Percentiles rank a stretch among this genome's conserved stretches.
These are phyloP conservation scores for Forsythia viridissima DNA, from an alignment of 257 asterid genomes.

Conservation along the genomic window DNA sequence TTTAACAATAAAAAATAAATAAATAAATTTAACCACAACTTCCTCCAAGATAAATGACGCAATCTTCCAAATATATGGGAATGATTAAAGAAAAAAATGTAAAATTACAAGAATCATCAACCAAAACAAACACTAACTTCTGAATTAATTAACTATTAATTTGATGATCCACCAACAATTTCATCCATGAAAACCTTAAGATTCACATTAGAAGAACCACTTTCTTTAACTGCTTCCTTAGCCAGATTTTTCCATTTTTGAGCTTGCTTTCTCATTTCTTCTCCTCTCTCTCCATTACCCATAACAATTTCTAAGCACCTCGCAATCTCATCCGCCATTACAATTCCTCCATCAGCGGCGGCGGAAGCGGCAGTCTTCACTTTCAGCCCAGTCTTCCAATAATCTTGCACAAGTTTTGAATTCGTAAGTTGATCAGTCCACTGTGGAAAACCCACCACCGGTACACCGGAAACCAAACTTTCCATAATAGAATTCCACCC, in stretches of 20 bases:
- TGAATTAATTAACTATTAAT: no score
- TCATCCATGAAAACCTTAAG: no score
- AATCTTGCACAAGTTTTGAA: constrained; percentile 49
- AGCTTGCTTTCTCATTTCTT: constrained; percentile 32
- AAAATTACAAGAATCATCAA: no score
- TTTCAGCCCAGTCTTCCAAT: constrained; percentile 47
- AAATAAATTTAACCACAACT: no score
- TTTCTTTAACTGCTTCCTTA: constrained; percentile 32
- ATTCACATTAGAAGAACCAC: constrained; percentile 14
- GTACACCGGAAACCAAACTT: constrained; percentile 31
- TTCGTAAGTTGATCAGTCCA: constrained; percentile 57
- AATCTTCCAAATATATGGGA: no score
- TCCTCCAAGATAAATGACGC: no score
- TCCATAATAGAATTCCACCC: not conserved
- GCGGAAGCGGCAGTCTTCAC: not conserved
- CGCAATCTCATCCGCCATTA: constrained; percentile 31
- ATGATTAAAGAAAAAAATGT: no score
- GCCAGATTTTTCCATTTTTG: constrained; percentile 47
- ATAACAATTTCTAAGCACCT: constrained; percentile 37
- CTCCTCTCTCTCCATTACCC: constrained; percentile 23
- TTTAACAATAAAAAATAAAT: no score
- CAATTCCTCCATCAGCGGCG: not conserved
- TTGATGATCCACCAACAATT: not conserved
- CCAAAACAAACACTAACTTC: no score
- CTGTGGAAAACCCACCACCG: constrained; percentile 42